phyloP scores from a whole-genome alignment of 345 rosid genomes.

The Aethionema arabicum region DNA sequence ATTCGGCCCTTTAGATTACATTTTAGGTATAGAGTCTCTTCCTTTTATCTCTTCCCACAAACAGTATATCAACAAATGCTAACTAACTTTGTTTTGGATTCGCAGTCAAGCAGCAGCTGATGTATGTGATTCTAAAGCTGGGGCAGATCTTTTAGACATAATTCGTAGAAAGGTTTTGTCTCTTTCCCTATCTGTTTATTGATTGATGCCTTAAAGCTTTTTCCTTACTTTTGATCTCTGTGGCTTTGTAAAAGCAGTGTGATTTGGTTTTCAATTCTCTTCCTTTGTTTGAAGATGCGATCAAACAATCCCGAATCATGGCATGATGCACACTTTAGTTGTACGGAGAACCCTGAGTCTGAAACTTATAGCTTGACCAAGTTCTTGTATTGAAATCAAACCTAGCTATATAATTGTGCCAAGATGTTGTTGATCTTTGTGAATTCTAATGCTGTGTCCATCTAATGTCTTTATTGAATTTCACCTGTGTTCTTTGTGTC shows the following conservation, averaged over 20 bases:
- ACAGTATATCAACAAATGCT: background rate
- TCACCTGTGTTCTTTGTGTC: background rate
- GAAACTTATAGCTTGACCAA: no score
- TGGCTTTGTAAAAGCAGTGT: background rate
- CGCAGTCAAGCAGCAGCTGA: constrained; percentile 40
- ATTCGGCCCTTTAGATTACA: constrained; percentile 51
- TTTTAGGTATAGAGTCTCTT: constrained; percentile 43
- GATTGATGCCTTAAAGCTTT: background rate
- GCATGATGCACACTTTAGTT: no score
- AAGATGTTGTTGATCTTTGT: no score
- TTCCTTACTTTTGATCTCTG: no score
- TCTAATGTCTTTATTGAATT: background rate
- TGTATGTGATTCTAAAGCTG: constrained; percentile 51
- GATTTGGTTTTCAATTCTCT: background rate
- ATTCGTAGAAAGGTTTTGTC: constrained; percentile 53
- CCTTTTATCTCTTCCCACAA: constrained; percentile 2
- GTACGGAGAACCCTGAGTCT: no score
- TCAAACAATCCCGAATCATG: no score
- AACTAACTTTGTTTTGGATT: background rate
- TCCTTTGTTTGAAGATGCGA: background rate
- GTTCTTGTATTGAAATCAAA: no score
- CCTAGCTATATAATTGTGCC: no score
- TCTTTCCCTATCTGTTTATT: background rate
- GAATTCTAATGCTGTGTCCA: background rate
- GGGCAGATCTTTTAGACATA: constrained; percentile 67